These are phyloP conservation scores for Musa acuminata DNA, from an alignment of 176 grass and related monocot species.

Conservation along the genomic window DNA sequence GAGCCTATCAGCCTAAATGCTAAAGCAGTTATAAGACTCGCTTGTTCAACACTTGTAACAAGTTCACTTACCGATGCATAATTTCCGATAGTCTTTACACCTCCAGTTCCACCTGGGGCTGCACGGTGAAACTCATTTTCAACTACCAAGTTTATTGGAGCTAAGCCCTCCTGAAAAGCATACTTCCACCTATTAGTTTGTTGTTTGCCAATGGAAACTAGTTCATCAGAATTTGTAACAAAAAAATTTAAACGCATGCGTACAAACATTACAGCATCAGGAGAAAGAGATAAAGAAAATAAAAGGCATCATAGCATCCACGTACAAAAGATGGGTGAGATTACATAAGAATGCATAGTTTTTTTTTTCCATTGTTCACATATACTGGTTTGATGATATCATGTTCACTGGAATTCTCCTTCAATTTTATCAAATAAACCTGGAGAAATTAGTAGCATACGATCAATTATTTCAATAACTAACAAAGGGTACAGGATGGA, in stretches of 20 bases:
- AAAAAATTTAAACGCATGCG: neutral
- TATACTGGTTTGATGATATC: too few species aligned
- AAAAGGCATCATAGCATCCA: too few species aligned
- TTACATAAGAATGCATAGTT: too few species aligned
- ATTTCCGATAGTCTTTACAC: constrained; percentile 91
- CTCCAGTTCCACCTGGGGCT: constrained; percentile 77
- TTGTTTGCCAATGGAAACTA: constrained; percentile 1
- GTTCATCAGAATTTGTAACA: neutral
- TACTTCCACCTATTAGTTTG: constrained; percentile 3
- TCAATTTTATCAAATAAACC: too few species aligned
- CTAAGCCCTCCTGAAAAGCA: constrained; percentile 75
- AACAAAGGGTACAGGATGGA: neutral
- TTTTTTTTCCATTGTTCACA: neutral
- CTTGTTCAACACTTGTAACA: neutral
- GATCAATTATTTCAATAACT: neutral
- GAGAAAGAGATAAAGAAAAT: neutral
- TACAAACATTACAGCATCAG: neutral
- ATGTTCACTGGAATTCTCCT: too few species aligned
- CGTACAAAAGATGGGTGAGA: too few species aligned
- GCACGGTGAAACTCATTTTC: constrained; percentile 83
- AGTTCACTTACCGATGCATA: constrained; percentile 80
- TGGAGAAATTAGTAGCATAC: too few species aligned
- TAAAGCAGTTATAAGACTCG: neutral
- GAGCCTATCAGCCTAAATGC: too few species aligned
- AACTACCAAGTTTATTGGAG: constrained; percentile 90